A percentile compares a stretch with the other conserved stretches of the same genome.
phyloP scores from a whole-genome alignment of 495 filamentous ascomycete species.

The Penicillium longicatenatum region DNA sequence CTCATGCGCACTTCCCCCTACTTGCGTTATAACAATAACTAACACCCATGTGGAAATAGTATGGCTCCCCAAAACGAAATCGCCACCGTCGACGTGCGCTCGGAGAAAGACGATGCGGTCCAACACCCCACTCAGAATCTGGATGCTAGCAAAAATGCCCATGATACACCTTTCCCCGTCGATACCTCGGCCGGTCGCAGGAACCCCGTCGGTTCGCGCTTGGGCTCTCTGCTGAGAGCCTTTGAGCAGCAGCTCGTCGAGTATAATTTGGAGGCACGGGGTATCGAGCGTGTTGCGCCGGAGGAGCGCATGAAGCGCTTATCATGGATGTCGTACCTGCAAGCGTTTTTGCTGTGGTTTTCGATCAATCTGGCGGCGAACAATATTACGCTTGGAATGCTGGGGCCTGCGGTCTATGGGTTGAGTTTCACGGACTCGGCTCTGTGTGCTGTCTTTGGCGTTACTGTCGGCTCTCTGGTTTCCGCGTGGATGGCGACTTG shows the following conservation, averaged over 20 bases:
- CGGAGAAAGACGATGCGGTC: constrained; percentile 25
- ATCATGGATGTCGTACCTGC: constrained; percentile 60
- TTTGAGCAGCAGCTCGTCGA: constrained; percentile 49
- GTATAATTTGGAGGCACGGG: constrained; percentile 68
- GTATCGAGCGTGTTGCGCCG: constrained; percentile 70
- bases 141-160: constrained; percentile 20
- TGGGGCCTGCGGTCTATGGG: constrained; percentile 68
- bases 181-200: constrained; percentile 11
- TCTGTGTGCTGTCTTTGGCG: constrained; percentile 67
- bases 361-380: constrained; percentile 76
- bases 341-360: constrained; percentile 70
- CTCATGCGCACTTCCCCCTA: constrained; percentile 45
- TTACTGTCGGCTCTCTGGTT: constrained; percentile 56
- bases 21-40: constrained; percentile 16
- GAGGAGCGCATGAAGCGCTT: constrained; percentile 56
- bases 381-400: constrained; percentile 74
- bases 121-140: constrained; percentile 13
- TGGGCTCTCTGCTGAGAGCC: constrained; percentile 35
- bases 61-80: constrained; percentile 39
- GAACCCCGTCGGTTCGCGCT: constrained; percentile 28
- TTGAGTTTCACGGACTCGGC: constrained; percentile 68
- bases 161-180: constrained; percentile 11
- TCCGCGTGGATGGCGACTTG: constrained; percentile 73
- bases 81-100: constrained; percentile 32
- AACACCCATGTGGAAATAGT: constrained; percentile 25